A percentile compares a stretch with the other conserved stretches of the same genome.
These are phyloP conservation scores for Cokeromyces recurvatus DNA, from an alignment of 371 early-diverging fungal genomes.

Conservation along the genomic window DNA sequence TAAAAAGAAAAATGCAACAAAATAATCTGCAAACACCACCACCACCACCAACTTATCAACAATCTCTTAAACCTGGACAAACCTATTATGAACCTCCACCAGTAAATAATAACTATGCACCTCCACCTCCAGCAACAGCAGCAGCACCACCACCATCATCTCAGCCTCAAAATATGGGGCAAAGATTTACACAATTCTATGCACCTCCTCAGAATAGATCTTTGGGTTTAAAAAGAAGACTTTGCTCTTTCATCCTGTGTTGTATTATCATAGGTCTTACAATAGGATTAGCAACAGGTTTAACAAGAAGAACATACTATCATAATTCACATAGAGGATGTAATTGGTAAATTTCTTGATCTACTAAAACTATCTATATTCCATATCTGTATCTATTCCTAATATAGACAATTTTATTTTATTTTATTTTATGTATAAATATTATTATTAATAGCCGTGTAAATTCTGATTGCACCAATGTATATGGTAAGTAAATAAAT, in stretches of 20 bases:
- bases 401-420: too few relatives aligned
- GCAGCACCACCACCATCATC: conserved; percentile 2
- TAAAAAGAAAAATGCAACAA: too few relatives aligned
- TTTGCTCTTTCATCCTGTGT: conserved; percentile 26
- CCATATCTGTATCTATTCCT: too few relatives aligned
- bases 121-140: conserved; percentile 6
- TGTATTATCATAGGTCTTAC: conserved; percentile 29
- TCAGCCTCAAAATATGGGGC: conserved; percentile 5
- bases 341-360: conserved; percentile 18
- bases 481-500: conserved; percentile 7
- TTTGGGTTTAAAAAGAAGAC: conserved; percentile 22
- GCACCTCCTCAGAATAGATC: conserved; percentile 25
- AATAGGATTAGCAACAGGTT: conserved; percentile 27
- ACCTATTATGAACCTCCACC: conserved; percentile 28
- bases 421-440: too few relatives aligned
- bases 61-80: conserved; percentile 3
- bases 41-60: conserved; percentile 20
- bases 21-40: background rate
- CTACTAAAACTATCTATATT: too few relatives aligned
- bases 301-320: conserved; percentile 12
- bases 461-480: conserved; percentile 11
- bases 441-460: conserved; percentile 10
- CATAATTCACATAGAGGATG: conserved; percentile 6
- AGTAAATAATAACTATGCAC: conserved; percentile 2
- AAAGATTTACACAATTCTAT: conserved; percentile 23